These are phyloP conservation scores for Pseudohalonectria lignicola DNA, from an alignment of 2,329 filamentous ascomycete genomes.

Conservation along the genomic window DNA sequence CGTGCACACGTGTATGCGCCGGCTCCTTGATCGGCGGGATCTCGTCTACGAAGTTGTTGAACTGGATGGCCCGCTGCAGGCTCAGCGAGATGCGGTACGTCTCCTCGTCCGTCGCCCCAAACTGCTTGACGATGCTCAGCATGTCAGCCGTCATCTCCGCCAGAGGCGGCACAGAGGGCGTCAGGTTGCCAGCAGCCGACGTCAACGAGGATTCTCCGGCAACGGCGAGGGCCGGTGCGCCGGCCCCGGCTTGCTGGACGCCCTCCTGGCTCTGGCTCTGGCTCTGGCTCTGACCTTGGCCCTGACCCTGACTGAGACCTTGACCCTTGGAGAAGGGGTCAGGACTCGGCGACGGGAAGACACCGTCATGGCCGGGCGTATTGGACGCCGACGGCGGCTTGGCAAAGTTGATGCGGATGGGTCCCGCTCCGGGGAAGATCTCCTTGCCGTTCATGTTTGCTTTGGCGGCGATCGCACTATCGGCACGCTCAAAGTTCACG, in stretches of 20 bases:
- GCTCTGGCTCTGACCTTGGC: too few relatives aligned
- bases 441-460: slow-evolving; percentile 88
- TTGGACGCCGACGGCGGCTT: slow-evolving; percentile 87
- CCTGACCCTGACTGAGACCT: too few relatives aligned
- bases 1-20: slow-evolving; percentile 77
- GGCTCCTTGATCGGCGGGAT: slow-evolving; percentile 86
- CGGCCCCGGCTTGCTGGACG: slow-evolving; percentile 27
- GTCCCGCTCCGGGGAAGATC: slow-evolving; percentile 93
- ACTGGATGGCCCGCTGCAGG: slow-evolving; percentile 69
- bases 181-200: slow-evolving; percentile 22
- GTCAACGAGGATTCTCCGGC: not conserved
- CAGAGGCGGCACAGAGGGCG: slow-evolving; percentile 61
- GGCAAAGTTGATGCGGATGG: slow-evolving; percentile 91
- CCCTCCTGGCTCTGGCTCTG: slow-evolving; percentile 28
- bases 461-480: slow-evolving; percentile 85
- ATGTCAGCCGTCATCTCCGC: slow-evolving; percentile 75
- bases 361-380: slow-evolving; percentile 78
- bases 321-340: slow-evolving; percentile 61
- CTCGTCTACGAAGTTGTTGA: slow-evolving; percentile 62
- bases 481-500: slow-evolving; percentile 88
- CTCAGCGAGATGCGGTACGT: slow-evolving; percentile 58
- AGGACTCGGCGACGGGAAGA: slow-evolving; percentile 84
- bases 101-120: slow-evolving; percentile 78
- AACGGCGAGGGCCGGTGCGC: slow-evolving; percentile 17
- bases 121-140: slow-evolving; percentile 72